Conservation (phyloP, 1,284 basidiomycete species). For the Rhodotorula sp. region DNA sequence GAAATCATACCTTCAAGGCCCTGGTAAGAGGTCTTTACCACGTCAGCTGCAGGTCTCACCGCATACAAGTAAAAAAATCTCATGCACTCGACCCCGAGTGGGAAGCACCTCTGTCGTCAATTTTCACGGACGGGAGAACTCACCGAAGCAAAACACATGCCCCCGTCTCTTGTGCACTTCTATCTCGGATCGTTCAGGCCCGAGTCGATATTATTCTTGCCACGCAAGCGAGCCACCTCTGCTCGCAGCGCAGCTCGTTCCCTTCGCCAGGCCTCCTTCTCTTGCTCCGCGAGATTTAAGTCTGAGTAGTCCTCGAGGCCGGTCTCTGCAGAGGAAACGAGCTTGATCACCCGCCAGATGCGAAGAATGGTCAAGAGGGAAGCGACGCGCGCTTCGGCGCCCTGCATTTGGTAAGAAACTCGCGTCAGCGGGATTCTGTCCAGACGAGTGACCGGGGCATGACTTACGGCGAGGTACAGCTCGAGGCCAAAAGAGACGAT, state of each 20-base stretch:
- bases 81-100: too few species aligned
- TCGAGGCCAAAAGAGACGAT: conserved; percentile 17
- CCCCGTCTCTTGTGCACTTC: too few species aligned
- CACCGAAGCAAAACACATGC: too few species aligned
- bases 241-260: background rate
- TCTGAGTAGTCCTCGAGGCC: conserved; percentile 7
- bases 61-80: too few species aligned
- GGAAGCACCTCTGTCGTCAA: too few species aligned
- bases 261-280: background rate
- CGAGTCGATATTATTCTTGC: too few species aligned
- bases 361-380: conserved; percentile 19
- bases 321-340: conserved; percentile 10
- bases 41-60: too few species aligned
- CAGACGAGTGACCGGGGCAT: too few species aligned
- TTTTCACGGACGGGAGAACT: too few species aligned
- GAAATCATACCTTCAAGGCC: too few species aligned
- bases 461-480: background rate
- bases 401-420: background rate
- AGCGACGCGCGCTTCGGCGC: background rate
- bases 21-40: too few species aligned
- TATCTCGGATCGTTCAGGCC: too few species aligned
- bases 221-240: background rate
- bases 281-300: background rate
- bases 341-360: conserved; percentile 23
- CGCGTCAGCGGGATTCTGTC: background rate